Evolutionary conservation across 2,329 filamentous ascomycete species (phyloP).

Genomic region (Pochonia chlamydosporia): DNA sequence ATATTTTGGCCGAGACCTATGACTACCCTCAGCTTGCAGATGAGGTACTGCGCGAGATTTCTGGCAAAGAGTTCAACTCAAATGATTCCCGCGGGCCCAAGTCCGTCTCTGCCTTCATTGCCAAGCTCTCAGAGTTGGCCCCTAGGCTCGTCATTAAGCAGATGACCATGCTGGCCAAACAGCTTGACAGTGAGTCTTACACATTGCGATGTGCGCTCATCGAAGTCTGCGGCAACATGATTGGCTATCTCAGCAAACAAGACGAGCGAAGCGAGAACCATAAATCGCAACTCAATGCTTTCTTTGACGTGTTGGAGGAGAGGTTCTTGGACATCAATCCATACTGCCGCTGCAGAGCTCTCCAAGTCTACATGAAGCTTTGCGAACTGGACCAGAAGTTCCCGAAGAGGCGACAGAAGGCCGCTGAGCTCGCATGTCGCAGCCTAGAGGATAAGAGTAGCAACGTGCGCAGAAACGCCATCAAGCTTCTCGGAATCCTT

Average conservation of each 20-base stretch:
- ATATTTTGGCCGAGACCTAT: constrained; percentile 94
- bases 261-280: constrained; percentile 89
- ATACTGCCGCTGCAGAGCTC: constrained; percentile 84
- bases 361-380: constrained; percentile 88
- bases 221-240: constrained; percentile 94
- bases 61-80: constrained; percentile 96
- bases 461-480: constrained; percentile 90
- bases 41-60: constrained; percentile 88
- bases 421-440: constrained; percentile 77
- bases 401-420: constrained; percentile 82
- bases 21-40: constrained; percentile 94
- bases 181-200: constrained; percentile 95
- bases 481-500: constrained; percentile 81
- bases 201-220: constrained; percentile 90
- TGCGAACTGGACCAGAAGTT: constrained; percentile 96
- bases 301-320: constrained; percentile 95
- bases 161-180: constrained; percentile 90
- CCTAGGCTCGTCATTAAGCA: constrained; percentile 94
- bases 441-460: constrained; percentile 98
- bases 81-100: constrained; percentile 95
- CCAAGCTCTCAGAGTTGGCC: constrained; percentile 86
- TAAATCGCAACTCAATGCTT: constrained; percentile 92
- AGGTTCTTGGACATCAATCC: constrained; percentile 95
- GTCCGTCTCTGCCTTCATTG: constrained; percentile 89
- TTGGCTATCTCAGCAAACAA: constrained; percentile 82